phyloP scores from a whole-genome alignment of 2,329 filamentous ascomycete species.

The Aspergillus vadensis region DNA sequence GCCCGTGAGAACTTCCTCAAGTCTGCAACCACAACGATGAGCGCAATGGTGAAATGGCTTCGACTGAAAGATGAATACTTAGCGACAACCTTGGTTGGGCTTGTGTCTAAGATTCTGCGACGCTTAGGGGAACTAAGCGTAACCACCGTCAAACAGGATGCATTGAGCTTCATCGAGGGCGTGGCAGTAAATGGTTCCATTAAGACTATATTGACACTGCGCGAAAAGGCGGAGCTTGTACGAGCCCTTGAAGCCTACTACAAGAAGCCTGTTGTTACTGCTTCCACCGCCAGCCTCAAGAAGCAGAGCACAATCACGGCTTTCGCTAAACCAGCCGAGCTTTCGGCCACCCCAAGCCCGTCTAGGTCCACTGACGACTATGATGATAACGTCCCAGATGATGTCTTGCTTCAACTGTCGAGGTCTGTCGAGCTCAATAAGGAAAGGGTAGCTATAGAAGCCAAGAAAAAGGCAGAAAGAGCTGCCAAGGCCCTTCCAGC shows the following conservation, averaged over 20 bases:
- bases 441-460: slow-evolving; percentile 34
- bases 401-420: slow-evolving; percentile 44
- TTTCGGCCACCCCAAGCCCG: slow-evolving; percentile 38
- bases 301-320: slow-evolving; percentile 47
- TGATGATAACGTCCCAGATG: slow-evolving; percentile 45
- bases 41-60: slow-evolving; percentile 80
- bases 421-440: slow-evolving; percentile 48
- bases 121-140: slow-evolving; percentile 78
- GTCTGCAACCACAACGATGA: slow-evolving; percentile 65
- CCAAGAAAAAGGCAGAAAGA: slow-evolving; percentile 32
- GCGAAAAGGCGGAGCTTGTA: slow-evolving; percentile 81
- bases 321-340: slow-evolving; percentile 40
- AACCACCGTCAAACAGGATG: slow-evolving; percentile 64
- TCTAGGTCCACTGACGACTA: slow-evolving; percentile 41
- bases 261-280: slow-evolving; percentile 47
- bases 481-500: slow-evolving; percentile 28
- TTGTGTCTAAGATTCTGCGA: slow-evolving; percentile 80
- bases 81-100: slow-evolving; percentile 75
- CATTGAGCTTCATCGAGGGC: slow-evolving; percentile 62
- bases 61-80: slow-evolving; percentile 86
- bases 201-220: slow-evolving; percentile 76
- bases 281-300: slow-evolving; percentile 44
- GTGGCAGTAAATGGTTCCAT: slow-evolving; percentile 58
- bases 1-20: slow-evolving; percentile 61
- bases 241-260: slow-evolving; percentile 59